Base-by-base conservation (phyloP, 371 early-diverging fungal genomes). In the Actinomortierella ambigua region DNA sequence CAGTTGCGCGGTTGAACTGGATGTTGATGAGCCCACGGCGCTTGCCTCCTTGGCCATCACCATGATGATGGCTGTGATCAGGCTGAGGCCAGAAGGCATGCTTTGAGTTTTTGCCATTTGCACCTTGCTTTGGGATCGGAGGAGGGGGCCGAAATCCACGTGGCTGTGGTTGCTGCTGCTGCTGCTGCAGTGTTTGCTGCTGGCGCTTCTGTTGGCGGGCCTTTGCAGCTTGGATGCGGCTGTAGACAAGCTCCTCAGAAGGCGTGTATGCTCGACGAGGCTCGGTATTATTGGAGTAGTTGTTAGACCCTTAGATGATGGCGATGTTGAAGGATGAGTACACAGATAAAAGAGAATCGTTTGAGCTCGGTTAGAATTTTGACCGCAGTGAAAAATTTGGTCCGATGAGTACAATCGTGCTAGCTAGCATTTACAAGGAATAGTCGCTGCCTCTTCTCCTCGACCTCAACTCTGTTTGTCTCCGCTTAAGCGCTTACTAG, bases 71-170 rank as follows among this genome's bases (percentile, higher is more conserved):
- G 20, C 61, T 53, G 43, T 62, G 24, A 23, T 73, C 67, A 0
- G 67, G 59, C 26, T 53, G 67, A 20, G 70, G 63, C 73, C 73
- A 73, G 43, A 66, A 66, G 20, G 41, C 23, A 40, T 73, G 73
- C 34, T 73, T 73, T 14, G 73, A 73, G 57, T 73, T 73, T 22
- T 73, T 73, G 34, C 73, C 73, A 17, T 66, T 73, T 47, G 46
- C 50, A 39, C 53, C 56, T 48, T 73, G 73, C 47, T 65, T 73
- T 13, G 73, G 63, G 0, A 59, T 40, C 28, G 57, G 62, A 13
- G 65, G 66, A 14, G 63, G 59, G 14, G 42, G 60, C 17, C 61
- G 53, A 23, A 50, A 64, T 53, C 57, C 61, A 24, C 51, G 8
- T 51, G 51, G 9, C 18, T 54, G 43, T 23, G 24, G 22, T 22